Percentiles rank a stretch among this genome's conserved stretches.
Conservation (phyloP, 164 flowering plant species). For the Euptelea pleiosperma region DNA sequence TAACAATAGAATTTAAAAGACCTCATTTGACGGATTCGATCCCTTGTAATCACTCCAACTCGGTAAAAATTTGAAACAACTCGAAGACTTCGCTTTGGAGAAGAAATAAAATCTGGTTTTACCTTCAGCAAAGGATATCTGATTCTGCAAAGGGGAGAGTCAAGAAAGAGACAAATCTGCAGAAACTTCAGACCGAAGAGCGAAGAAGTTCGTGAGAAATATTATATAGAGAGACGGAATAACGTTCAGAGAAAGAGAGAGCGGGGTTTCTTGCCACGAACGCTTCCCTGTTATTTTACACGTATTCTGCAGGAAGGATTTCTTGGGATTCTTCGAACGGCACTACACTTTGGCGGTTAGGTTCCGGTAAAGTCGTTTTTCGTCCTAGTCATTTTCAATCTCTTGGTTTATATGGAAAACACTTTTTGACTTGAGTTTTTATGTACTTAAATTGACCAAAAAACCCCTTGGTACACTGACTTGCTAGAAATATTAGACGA, state of each 20-base stretch:
- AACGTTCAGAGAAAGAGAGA: conserved; percentile 7
- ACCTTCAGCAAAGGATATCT: conserved; percentile 14
- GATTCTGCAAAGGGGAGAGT: conserved; percentile 16
- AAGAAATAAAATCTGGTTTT: background rate
- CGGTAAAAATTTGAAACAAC: background rate
- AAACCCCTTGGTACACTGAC: no score
- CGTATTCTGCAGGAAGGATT: conserved; percentile 17
- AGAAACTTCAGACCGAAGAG: conserved; percentile 30
- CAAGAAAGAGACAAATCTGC: conserved; percentile 8
- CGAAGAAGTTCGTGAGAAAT: background rate
- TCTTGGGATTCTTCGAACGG: conserved; percentile 31
- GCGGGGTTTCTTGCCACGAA: conserved; percentile 33
- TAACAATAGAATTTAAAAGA: no score
- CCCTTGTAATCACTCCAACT: conserved; percentile 4
- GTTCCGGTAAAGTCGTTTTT: no score
- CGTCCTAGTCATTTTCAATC: no score
- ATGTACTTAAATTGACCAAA: no score
- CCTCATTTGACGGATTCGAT: conserved; percentile 1
- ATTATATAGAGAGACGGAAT: background rate
- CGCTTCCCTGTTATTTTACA: conserved; percentile 26
- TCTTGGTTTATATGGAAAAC: no score
- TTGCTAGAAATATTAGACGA: no score
- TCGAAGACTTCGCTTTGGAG: background rate
- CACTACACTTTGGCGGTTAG: no score
- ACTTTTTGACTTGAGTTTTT: no score